Percentiles rank a stretch among this genome's conserved stretches.
Conservation (phyloP, 805 yeast genomes). For the Starmerella cellae region DNA sequence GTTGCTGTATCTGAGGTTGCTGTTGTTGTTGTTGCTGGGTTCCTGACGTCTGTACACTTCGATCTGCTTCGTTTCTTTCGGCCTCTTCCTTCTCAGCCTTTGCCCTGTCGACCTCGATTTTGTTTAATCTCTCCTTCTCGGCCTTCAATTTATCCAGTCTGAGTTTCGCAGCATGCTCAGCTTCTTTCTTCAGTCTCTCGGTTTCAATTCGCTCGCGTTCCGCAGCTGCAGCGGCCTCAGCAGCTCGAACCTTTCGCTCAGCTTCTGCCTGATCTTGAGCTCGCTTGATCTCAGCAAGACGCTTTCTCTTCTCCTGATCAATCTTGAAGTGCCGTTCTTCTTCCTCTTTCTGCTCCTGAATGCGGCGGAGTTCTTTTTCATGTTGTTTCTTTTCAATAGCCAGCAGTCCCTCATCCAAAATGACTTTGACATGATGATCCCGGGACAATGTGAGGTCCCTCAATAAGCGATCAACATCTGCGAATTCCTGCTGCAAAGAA, state of each 20-base stretch:
- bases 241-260: neutral
- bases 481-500: neutral
- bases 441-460: slow-evolving; percentile 2
- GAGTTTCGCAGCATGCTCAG: slow-evolving; percentile 4
- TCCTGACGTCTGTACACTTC: too few species aligned
- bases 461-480: slow-evolving; percentile 4
- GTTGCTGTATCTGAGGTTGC: too few species aligned
- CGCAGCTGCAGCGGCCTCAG: slow-evolving; percentile 20
- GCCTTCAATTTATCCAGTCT: neutral
- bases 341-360: neutral
- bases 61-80: slow-evolving; percentile 5
- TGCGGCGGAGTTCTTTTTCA: neutral
- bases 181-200: slow-evolving; percentile 3
- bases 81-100: slow-evolving; percentile 8
- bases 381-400: slow-evolving; percentile 5
- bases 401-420: neutral
- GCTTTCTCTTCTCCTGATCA: slow-evolving; percentile 1
- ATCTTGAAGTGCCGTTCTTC: neutral
- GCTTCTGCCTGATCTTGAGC: slow-evolving; percentile 1
- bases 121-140: neutral
- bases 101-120: neutral
- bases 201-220: slow-evolving; percentile 2
- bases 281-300: neutral
- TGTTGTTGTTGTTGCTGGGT: too few species aligned
- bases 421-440: neutral